Conservation (phyloP, 306 rosid genomes). For the Arachis hypogaea region DNA sequence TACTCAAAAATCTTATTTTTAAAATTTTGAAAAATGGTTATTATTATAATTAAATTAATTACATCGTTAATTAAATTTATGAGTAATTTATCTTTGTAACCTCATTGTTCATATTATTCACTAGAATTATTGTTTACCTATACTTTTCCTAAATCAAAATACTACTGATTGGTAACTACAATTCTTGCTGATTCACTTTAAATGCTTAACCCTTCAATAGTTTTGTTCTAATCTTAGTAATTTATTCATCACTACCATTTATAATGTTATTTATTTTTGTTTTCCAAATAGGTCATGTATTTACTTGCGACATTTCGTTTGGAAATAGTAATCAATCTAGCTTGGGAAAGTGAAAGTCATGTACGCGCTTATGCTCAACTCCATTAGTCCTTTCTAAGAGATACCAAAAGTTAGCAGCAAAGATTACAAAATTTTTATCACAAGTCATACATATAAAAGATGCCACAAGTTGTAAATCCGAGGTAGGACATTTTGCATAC, state of each 20-base stretch:
- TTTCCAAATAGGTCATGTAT: constrained; percentile 9
- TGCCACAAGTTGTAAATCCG: constrained; percentile 44
- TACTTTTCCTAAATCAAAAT: not conserved
- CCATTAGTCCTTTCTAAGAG: constrained; percentile 5
- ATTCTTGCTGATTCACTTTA: not conserved
- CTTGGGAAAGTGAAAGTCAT: not conserved
- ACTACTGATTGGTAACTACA: not conserved
- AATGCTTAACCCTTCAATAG: not conserved
- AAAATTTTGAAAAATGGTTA: too few species aligned
- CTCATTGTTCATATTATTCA: too few species aligned
- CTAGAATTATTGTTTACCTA: too few species aligned
- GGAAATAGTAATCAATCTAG: not conserved
- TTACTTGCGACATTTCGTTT: constrained; percentile 3
- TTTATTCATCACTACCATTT: not conserved
- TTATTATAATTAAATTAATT: too few species aligned
- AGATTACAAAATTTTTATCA: constrained; percentile 6
- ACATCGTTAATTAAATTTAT: too few species aligned
- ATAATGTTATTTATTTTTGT: not conserved
- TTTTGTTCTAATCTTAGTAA: not conserved
- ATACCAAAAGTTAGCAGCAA: constrained; percentile 5
- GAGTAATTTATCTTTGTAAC: too few species aligned
- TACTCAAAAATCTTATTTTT: too few species aligned
- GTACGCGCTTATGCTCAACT: not conserved
- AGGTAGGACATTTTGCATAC: constrained; percentile 42
- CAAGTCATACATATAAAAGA: constrained; percentile 8